A percentile compares a stretch with the other conserved stretches of the same genome.
phyloP scores from a whole-genome alignment of 305 asterid species.

The Solanum hybrid region DNA sequence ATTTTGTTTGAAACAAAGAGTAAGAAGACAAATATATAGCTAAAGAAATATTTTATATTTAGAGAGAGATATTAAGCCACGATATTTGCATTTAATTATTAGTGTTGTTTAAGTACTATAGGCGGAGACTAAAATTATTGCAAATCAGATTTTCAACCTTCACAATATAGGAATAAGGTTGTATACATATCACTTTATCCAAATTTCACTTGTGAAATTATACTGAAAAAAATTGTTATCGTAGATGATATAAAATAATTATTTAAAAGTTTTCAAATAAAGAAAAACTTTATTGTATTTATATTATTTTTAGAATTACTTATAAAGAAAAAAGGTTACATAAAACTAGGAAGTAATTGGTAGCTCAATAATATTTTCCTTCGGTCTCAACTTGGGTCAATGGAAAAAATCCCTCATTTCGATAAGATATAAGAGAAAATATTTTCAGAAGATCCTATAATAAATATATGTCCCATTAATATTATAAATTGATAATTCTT shows the following conservation, averaged over 20 bases:
- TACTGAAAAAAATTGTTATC: neutral
- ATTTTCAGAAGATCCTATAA: too few relatives aligned
- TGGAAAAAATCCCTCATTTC: too few relatives aligned
- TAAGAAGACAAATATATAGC: constrained; percentile 29
- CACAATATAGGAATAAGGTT: neutral
- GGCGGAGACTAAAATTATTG: neutral
- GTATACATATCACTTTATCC: too few relatives aligned
- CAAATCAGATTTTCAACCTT: too few relatives aligned
- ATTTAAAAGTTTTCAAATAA: neutral
- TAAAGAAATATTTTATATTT: neutral
- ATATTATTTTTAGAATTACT: neutral
- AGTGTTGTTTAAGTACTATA: neutral
- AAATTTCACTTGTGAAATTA: too few relatives aligned
- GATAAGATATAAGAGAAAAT: too few relatives aligned
- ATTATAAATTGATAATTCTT: too few relatives aligned
- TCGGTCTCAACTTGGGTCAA: too few relatives aligned
- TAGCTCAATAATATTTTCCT: neutral
- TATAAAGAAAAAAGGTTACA: neutral
- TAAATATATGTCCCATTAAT: too few relatives aligned
- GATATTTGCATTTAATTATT: neutral
- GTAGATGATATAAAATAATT: neutral
- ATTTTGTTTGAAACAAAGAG: constrained; percentile 39
- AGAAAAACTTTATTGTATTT: neutral
- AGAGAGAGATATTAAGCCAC: neutral
- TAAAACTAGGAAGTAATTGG: neutral